A percentile compares a stretch with the other conserved stretches of the same genome.
phyloP scores from a whole-genome alignment of 345 rosid species.

The Brassica juncea region DNA sequence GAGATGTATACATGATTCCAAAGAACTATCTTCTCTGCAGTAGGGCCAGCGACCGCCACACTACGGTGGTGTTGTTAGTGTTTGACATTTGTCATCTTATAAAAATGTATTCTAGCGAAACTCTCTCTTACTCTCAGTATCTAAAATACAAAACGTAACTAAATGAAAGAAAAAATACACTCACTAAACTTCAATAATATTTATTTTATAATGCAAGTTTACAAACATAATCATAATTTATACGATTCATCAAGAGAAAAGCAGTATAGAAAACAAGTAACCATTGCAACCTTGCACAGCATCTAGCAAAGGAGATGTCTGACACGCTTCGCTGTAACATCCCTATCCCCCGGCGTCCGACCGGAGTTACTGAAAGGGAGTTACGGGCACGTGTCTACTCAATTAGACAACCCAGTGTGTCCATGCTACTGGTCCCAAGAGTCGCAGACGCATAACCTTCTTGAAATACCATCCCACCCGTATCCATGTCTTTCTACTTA shows the following conservation, averaged over 20 bases:
- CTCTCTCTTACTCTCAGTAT: not conserved
- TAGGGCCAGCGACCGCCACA: not conserved
- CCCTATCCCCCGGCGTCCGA: too few species aligned
- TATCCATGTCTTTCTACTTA: too few species aligned
- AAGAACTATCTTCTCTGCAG: not conserved
- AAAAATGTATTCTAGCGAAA: not conserved
- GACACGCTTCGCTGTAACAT: conserved; percentile 58
- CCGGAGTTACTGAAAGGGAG: too few species aligned
- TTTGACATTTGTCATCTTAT: not conserved
- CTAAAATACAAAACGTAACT: not conserved
- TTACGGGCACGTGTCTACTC: too few species aligned
- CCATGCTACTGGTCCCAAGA: too few species aligned
- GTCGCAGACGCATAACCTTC: too few species aligned
- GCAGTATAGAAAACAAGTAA: conserved; percentile 83
- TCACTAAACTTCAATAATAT: not conserved
- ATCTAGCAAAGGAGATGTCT: conserved; percentile 79
- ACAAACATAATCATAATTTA: not conserved
- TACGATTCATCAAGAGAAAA: conserved; percentile 57
- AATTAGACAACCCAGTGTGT: too few species aligned
- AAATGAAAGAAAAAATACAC: not conserved
- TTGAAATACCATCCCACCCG: too few species aligned
- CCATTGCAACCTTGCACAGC: conserved; percentile 70
- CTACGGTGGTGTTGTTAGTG: not conserved
- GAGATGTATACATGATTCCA: not conserved
- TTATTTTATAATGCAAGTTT: not conserved